Percentiles rank a stretch among this genome's conserved stretches.
Conservation (phyloP, 805 yeast genomes). For the Kurtzmaniella cleridarum region DNA sequence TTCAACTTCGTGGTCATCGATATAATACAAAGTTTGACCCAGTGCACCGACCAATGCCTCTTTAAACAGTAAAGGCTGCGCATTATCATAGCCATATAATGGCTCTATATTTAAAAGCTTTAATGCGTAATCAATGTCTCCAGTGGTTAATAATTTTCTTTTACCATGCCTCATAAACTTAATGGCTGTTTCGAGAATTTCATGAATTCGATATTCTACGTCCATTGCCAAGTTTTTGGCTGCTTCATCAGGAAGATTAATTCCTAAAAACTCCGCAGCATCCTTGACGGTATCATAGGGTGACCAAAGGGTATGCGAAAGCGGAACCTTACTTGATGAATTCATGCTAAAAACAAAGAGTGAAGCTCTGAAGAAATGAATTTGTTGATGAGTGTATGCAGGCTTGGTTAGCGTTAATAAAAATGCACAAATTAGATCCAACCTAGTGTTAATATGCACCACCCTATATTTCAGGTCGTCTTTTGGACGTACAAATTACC, state of each 20-base stretch:
- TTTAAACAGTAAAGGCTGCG: constrained; percentile 68
- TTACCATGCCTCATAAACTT: constrained; percentile 95
- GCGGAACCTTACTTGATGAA: constrained; percentile 43
- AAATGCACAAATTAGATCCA: not conserved
- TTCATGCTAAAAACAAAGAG: constrained; percentile 19
- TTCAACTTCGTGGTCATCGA: constrained; percentile 90
- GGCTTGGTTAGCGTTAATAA: not conserved
- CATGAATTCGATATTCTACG: constrained; percentile 95
- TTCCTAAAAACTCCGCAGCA: constrained; percentile 88
- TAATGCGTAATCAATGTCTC: constrained; percentile 78
- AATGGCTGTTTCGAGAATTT: constrained; percentile 89
- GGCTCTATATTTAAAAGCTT: constrained; percentile 90
- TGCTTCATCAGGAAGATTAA: constrained; percentile 83
- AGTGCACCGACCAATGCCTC: constrained; percentile 82
- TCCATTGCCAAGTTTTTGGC: constrained; percentile 97
- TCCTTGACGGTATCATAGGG: constrained; percentile 96
- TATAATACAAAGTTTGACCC: constrained; percentile 88
- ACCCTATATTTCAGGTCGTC: constrained; percentile 1
- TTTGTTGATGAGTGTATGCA: too few species aligned
- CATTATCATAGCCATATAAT: constrained; percentile 75
- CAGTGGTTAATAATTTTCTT: constrained; percentile 71
- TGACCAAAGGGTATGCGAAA: constrained; percentile 93
- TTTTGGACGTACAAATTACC: too few species aligned
- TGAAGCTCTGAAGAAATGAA: too few species aligned
- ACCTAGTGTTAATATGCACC: not conserved